Percentiles rank a stretch among this genome's conserved stretches.
These are phyloP conservation scores for Polygonum aviculare DNA, from an alignment of 148 eudicot genomes.

Conservation along the genomic window DNA sequence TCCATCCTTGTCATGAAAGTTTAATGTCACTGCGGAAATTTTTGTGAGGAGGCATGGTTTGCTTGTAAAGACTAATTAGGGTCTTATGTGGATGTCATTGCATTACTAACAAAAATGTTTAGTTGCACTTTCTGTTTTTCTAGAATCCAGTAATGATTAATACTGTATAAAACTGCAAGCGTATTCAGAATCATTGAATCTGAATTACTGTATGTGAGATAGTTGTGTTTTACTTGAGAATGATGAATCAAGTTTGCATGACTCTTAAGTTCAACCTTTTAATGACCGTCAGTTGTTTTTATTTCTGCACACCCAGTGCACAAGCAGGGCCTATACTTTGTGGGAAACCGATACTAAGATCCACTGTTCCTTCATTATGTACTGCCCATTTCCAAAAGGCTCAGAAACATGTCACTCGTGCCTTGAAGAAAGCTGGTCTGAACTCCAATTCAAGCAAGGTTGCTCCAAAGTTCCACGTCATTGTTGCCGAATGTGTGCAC, in stretches of 20 bases:
- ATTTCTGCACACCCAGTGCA: constrained; percentile 21
- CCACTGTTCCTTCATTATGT: constrained; percentile 35
- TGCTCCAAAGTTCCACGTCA: constrained; percentile 42
- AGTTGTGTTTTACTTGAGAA: neutral
- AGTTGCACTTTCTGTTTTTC: neutral
- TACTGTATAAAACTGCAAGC: neutral
- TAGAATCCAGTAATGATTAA: neutral
- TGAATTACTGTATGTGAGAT: neutral
- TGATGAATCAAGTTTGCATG: neutral
- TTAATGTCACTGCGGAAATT: neutral
- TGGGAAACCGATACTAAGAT: constrained; percentile 37
- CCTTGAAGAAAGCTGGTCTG: constrained; percentile 45
- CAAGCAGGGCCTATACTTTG: constrained; percentile 50
- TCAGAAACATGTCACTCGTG: constrained; percentile 34
- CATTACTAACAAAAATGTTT: neutral
- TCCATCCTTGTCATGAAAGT: neutral
- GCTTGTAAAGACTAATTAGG: neutral
- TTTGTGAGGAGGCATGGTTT: neutral
- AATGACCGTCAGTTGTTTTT: neutral
- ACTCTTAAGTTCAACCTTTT: neutral
- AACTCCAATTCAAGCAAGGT: constrained; percentile 40
- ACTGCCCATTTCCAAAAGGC: constrained; percentile 37
- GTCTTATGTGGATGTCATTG: neutral
- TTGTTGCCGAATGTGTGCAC: constrained; percentile 37
- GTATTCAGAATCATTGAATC: neutral